Evolutionary conservation across 2,329 filamentous ascomycete species (phyloP).

Genomic region (Penicillium sp.): DNA sequence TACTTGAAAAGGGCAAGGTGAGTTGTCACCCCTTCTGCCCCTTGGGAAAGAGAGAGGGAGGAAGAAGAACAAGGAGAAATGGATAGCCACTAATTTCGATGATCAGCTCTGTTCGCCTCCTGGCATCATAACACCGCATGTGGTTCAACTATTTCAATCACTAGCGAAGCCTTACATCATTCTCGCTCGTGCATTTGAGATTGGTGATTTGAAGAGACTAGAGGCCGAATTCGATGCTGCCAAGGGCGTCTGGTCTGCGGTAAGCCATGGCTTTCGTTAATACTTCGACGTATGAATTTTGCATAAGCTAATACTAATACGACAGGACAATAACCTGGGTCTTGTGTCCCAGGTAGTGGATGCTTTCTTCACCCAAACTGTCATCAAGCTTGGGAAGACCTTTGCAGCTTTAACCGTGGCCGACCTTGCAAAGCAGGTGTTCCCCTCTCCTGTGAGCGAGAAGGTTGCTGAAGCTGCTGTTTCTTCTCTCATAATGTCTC

Average conservation of each 20-base stretch:
- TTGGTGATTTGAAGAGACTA: constrained; percentile 58
- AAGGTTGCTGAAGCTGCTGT: constrained; percentile 37
- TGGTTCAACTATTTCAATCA: constrained; percentile 57
- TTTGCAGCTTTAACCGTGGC: constrained; percentile 64
- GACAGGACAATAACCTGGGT: constrained; percentile 67
- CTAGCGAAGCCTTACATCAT: constrained; percentile 69
- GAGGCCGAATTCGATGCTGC: constrained; percentile 63
- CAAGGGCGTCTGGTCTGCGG: constrained; percentile 59
- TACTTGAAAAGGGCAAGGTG: constrained; percentile 67
- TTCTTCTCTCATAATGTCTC: constrained; percentile 49
- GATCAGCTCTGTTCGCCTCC: constrained; percentile 53
- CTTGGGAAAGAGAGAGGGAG: not conserved
- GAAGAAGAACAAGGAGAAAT: not conserved
- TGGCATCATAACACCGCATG: constrained; percentile 52
- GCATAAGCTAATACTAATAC: constrained; percentile 11
- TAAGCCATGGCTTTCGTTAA: constrained; percentile 31
- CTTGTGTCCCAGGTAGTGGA: constrained; percentile 68
- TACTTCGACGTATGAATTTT: not conserved
- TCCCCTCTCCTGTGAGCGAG: constrained; percentile 25
- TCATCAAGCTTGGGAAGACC: constrained; percentile 69
- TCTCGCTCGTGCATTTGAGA: constrained; percentile 68
- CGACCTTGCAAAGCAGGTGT: constrained; percentile 43
- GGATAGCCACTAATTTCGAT: constrained; percentile 4
- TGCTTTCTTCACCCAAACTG: constrained; percentile 72
- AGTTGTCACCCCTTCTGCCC: constrained; percentile 16